Evolutionary conservation across 2,329 filamentous ascomycete species (phyloP), one percentile per base, ranked within the genome.

Genomic region (Colletotrichum simmondsii): DNA sequence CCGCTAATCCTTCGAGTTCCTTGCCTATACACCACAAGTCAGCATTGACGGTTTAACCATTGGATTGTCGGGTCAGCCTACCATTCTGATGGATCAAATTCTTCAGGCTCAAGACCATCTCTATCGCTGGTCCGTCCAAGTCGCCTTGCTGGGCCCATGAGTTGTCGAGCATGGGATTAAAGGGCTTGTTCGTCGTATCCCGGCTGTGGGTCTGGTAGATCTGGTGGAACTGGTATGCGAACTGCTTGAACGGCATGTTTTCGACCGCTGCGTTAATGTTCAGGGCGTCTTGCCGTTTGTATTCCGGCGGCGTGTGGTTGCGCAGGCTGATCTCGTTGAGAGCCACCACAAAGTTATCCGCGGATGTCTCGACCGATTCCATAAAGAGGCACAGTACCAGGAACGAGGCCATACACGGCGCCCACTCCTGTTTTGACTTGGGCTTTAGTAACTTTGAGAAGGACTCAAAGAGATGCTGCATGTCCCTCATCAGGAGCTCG

Each of bases 221-320:
- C 77, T 89, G 85, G 78, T 91, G 89, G 77, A 91, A 91, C 79
- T 90, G 88, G 74, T 88, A 89, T 4, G 87, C 87, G 76, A 91
- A 90, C 79, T 91, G 88, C 79, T 86, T 88, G 77, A 91, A 91
- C 0, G 89, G 89, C 82, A 90, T 82, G 75, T 89, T 89, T 77
- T 91, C 89, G 59, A 91, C 83, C 77, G 88, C 86, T 35, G 79
- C 79, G 80, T 86, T 88, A 35, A 87, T 80, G 7, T 81, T 80
- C 57, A 88, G 80, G n/a, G 86, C 87, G 37, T 84, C 82, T 7
- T 79, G 80, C 53, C 86, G 84, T 68, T 81, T 79, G 77, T 82
- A 85, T 76, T 78, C 78, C 7, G 83, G 80, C 30, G 79, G 76
- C 28, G 78, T 76, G n/a, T 78, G 78, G 71, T 82, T 83, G 53